Evolutionary conservation across 1,139 yeast species (phyloP), one percentile per base, ranked within the genome.

Genomic region (Arxiozyma telluris): DNA sequence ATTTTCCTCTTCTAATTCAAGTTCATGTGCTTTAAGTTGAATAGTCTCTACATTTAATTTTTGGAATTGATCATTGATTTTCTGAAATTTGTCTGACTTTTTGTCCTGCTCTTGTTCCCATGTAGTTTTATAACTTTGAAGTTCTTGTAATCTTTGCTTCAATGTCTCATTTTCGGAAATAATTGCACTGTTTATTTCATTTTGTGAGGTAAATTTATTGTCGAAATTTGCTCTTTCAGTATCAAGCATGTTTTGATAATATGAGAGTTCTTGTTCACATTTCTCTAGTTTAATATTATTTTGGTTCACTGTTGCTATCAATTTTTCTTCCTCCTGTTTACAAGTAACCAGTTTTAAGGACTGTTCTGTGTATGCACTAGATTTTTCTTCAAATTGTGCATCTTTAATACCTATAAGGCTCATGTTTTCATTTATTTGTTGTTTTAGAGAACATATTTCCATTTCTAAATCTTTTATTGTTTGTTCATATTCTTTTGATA

Each of bases 1-100:
- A 54, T 64, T 66, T 15, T 65, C 66, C 46, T 67, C 69, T 48
- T 61, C 69, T 20, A 66, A 52, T 50, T 66, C 71, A 42, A 67
- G 52, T 50, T 64, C 68, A 47, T 57, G 63, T 1, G 71, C 71
- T 45, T 66, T 66, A 25, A 65, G 20, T 49, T 67, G 70, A 39
- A 67, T 65, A 38, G 64, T 50, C 43, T 67, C 70, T 5, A 67
- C 65, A 54, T 66, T 67, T 22, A 64, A 34, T 47, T 57, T 64
- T 50, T 66, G 69, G 15, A 67, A 46, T 53, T 66, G 67, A 47
- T 64, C 69, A 47, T 62, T 63, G 3, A 59, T 51, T 27, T 55
- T 56, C 43, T 64, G 65, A 27, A 61, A 50, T 42, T 57, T 60
- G 17, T 58, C 63, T 18, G 56, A 12, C 42, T 57, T 58, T n/a